phyloP scores from a whole-genome alignment of 1,284 basidiomycete species.

The Ustilago xerochloae region DNA sequence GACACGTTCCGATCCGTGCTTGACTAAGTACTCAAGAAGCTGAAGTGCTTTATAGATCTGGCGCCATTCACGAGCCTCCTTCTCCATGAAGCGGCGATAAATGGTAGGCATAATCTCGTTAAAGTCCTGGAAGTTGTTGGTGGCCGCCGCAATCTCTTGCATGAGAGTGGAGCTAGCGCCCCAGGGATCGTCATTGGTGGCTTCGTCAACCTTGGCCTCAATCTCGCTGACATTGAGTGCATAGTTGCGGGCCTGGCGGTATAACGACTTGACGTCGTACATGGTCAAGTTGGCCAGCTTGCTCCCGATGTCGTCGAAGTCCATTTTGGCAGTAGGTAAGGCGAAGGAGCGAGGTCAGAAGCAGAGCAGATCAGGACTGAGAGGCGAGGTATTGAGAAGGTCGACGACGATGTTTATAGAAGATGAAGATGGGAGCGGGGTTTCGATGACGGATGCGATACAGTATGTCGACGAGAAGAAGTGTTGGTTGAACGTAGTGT shows the following conservation, averaged over 20 bases:
- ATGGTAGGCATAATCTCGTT: constrained; percentile 99
- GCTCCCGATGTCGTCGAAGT: constrained; percentile 54
- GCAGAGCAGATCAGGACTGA: neutral
- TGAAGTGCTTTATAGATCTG: constrained; percentile 99
- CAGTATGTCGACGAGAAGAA: neutral
- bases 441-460: too few species aligned
- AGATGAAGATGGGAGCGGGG: neutral
- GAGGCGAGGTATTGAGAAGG: neutral
- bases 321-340: constrained; percentile 19
- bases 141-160: constrained; percentile 97
- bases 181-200: constrained; percentile 98
- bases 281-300: constrained; percentile 66
- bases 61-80: constrained; percentile 96
- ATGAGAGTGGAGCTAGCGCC: constrained; percentile 97
- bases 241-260: constrained; percentile 66
- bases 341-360: neutral
- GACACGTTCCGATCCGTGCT: constrained; percentile 97
- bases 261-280: constrained; percentile 66
- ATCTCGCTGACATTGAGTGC: constrained; percentile 96
- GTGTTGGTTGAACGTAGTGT: neutral
- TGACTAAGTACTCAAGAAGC: constrained; percentile 93
- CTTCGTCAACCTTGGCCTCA: constrained; percentile 96
- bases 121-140: constrained; percentile 95
- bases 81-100: constrained; percentile 83
- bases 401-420: neutral